Percentiles rank a stretch among this genome's conserved stretches.
These are phyloP conservation scores for Fusarium tricinctum DNA, from an alignment of 2,329 filamentous ascomycete species.

Conservation along the genomic window DNA sequence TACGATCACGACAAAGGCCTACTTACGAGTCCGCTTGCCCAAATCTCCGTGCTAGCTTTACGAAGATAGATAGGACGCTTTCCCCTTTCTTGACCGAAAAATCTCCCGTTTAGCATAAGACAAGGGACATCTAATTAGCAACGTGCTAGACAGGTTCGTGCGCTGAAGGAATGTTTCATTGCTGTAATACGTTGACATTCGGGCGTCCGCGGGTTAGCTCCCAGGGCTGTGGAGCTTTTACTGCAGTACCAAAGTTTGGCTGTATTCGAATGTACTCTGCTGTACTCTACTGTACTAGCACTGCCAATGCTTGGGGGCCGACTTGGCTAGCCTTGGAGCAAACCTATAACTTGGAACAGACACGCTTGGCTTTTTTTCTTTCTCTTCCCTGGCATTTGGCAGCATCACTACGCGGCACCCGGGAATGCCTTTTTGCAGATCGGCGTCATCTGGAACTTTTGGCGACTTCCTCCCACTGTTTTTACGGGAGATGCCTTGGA, in stretches of 20 bases:
- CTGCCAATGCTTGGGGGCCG: conserved; percentile 7
- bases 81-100: conserved; percentile 1
- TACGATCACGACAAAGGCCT: too few relatives aligned
- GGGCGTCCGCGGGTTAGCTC: not conserved
- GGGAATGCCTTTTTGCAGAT: not conserved
- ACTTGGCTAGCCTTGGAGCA: conserved; percentile 6
- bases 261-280: not conserved
- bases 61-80: not conserved
- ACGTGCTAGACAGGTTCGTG: conserved; percentile 2
- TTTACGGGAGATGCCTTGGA: conserved; percentile 5
- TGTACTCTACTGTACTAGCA: not conserved
- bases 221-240: conserved; percentile 3
- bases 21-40: too few relatives aligned
- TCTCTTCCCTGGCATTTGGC: not conserved
- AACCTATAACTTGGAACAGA: too few relatives aligned
- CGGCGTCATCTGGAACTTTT: not conserved
- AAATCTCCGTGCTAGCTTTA: too few relatives aligned
- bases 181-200: conserved; percentile 17
- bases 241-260: not conserved
- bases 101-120: conserved; percentile 6
- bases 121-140: conserved; percentile 4
- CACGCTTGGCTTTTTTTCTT: not conserved
- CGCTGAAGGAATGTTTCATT: conserved; percentile 32
- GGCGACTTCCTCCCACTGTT: not conserved
- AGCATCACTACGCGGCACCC: too few relatives aligned